Conservation (phyloP, 2,329 filamentous ascomycete species). For the Fusarium cicatricum region DNA sequence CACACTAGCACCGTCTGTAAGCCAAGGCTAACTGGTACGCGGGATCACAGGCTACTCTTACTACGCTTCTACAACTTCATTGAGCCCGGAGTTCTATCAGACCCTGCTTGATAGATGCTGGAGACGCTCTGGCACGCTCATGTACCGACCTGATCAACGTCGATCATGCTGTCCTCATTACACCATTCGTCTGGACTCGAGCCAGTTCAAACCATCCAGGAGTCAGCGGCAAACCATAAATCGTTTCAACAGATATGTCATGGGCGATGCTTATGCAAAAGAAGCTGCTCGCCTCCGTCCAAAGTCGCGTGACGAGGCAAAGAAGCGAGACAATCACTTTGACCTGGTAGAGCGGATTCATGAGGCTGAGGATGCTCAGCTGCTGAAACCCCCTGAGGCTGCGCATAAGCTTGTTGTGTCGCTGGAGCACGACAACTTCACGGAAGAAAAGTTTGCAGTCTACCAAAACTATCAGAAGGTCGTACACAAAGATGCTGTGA, state of each 20-base stretch:
- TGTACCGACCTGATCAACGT: constrained; percentile 81
- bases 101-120: constrained; percentile 76
- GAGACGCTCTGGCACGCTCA: constrained; percentile 74
- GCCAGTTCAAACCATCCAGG: constrained; percentile 69
- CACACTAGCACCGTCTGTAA: constrained; percentile 7
- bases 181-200: constrained; percentile 76
- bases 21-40: constrained; percentile 34
- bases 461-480: constrained; percentile 78
- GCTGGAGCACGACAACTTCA: constrained; percentile 74
- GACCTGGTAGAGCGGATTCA: constrained; percentile 72
- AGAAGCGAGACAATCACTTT: constrained; percentile 72
- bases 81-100: constrained; percentile 76
- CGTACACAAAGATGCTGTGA: constrained; percentile 73
- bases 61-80: constrained; percentile 68
- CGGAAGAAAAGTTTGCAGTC: constrained; percentile 76
- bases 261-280: constrained; percentile 73
- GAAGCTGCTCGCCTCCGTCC: constrained; percentile 71
- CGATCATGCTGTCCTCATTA: constrained; percentile 93
- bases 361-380: constrained; percentile 66
- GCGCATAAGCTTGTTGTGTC: constrained; percentile 74
- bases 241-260: constrained; percentile 75
- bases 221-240: constrained; percentile 81
- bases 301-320: constrained; percentile 70
- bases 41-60: constrained; percentile 71
- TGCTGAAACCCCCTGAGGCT: constrained; percentile 68